These are phyloP conservation scores for Eucalyptus paniculata DNA, from an alignment of 345 rosid genomes.

Conservation along the genomic window DNA sequence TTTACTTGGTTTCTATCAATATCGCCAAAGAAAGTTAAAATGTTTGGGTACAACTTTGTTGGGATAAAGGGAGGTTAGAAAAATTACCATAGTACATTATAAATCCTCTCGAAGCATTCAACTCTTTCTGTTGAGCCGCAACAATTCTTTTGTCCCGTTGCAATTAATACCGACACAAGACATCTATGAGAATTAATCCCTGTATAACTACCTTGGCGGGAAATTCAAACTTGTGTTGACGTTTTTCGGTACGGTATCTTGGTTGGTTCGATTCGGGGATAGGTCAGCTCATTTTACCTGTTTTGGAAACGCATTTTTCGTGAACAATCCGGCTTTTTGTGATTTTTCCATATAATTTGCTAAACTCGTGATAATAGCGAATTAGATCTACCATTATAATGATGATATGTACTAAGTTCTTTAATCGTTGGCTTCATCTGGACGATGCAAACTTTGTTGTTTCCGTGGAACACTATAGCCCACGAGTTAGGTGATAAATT, in stretches of 20 bases:
- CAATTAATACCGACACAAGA: background rate
- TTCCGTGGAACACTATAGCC: background rate
- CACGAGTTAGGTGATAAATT: background rate
- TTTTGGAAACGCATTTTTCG: background rate
- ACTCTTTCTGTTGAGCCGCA: rapidly evolving
- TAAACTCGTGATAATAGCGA: background rate
- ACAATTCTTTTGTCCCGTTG: background rate
- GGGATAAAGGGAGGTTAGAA: background rate
- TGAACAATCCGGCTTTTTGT: background rate
- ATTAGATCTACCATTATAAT: background rate
- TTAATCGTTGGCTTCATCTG: background rate
- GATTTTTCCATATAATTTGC: background rate
- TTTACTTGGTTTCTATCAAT: background rate
- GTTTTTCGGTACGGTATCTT: background rate
- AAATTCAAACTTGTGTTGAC: background rate
- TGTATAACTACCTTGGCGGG: background rate
- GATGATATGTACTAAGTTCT: background rate
- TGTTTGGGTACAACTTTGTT: rapidly evolving
- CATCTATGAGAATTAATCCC: background rate
- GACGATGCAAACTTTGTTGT: background rate
- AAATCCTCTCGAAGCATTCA: background rate
- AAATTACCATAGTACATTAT: background rate
- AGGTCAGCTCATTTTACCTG: rapidly evolving
- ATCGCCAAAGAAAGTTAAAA: background rate
- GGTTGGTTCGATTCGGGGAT: background rate